A percentile compares a stretch with the other conserved stretches of the same genome.
Evolutionary conservation across 2,329 filamentous ascomycete genomes (phyloP).

Genomic region (Talaromyces albobiverticillius): DNA sequence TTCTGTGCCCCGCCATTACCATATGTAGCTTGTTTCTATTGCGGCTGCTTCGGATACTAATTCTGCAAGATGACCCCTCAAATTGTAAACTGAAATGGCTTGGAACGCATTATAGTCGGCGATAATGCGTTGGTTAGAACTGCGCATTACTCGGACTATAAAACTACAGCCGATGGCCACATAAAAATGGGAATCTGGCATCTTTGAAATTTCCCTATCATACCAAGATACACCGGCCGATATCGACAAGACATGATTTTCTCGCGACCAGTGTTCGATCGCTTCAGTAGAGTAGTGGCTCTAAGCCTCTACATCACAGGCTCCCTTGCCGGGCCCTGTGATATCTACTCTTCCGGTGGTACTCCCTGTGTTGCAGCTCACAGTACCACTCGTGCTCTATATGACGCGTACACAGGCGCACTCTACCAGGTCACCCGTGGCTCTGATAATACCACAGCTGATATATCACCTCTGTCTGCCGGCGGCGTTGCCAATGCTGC

Average conservation of each 20-base stretch:
- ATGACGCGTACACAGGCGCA: conserved; percentile 8
- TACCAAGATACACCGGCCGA: conserved; percentile 1
- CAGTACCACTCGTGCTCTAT: conserved; percentile 12
- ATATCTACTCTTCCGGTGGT: conserved; percentile 11
- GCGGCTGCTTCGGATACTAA: not conserved
- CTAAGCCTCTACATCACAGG: conserved; percentile 5
- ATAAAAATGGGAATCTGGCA: not conserved
- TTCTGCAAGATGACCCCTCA: not conserved
- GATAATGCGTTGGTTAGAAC: not conserved
- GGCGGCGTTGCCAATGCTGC: conserved; percentile 8
- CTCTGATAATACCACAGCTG: conserved; percentile 6
- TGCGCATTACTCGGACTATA: not conserved
- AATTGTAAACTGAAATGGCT: not conserved
- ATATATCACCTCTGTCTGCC: conserved; percentile 6
- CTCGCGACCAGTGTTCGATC: conserved; percentile 3
- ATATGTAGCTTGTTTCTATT: not conserved
- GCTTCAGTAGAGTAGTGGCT: conserved; percentile 11
- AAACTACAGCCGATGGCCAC: not conserved
- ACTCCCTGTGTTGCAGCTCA: conserved; percentile 13
- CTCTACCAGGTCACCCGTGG: conserved; percentile 12
- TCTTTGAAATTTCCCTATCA: not conserved
- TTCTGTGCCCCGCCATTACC: not conserved
- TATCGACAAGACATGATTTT: conserved; percentile 2
- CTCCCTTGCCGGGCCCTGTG: conserved; percentile 11
- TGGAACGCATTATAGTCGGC: not conserved